Evolutionary conservation across 768 basidiomycete genomes (phyloP), one percentile per base, ranked within the genome.

Genomic region (Leccinum barrowsii): DNA sequence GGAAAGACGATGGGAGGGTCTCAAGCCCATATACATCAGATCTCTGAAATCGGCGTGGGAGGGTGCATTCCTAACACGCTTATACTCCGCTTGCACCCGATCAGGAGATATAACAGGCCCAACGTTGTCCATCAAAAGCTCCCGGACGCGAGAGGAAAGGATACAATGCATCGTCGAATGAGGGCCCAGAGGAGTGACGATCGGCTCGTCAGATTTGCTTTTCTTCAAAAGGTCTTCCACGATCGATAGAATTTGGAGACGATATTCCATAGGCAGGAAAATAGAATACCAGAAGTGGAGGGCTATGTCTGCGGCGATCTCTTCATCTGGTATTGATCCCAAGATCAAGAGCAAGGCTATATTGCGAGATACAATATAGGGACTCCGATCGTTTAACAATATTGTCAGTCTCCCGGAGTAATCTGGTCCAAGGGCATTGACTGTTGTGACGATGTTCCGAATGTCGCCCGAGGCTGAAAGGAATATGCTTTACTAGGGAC

Each of bases 241-340:
- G 42, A 65, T 58, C 3, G 56, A 22, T 7, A 69, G 47, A 21
- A 71, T 55, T n/a, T 57, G 57, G 5, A 69, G 7, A 12, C 62
- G 63, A 57, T 79, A 74, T 46, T 70, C 68, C 40, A 53, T 55
- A 7, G 78, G 78, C 44, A 81, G 51, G 57, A 76, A 77, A 6
- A 70, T 70, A 1, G 81, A 82, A 54, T 80, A 80, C 77, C 78
- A 81, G 53, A 79, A 75, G 57, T 82, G 80, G n/a, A 81, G 70
- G 6, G 78, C 80, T 4, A 74, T 63, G 40, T 81, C 81, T 7
- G 74, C 80, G 1, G 76, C 76, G 19, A 73, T 17, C 7, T 15
- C 52, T 55, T 66, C 56, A 54, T 79, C 72, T 5, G 68, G 50
- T 42, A 75, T 60, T n/a, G 61, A 70, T 6, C 74, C 74, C n/a